Conservation (phyloP, 2,329 filamentous ascomycete genomes). For the Arachnopeziza araneosa region DNA sequence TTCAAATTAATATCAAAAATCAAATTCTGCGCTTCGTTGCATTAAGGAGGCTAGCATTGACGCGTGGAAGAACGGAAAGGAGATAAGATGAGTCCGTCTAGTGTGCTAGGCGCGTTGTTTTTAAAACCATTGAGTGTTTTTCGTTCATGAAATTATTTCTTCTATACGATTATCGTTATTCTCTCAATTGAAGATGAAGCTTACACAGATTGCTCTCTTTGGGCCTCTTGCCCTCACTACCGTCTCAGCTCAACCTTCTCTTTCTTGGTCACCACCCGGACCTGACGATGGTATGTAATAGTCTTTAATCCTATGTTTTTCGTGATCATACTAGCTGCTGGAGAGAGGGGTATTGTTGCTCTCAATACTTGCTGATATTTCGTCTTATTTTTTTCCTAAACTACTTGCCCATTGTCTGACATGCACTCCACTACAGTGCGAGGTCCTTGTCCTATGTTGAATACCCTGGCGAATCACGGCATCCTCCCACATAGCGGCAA, state of each 20-base stretch:
- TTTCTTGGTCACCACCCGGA: not conserved
- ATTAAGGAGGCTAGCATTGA: too few species aligned
- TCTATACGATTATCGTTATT: not conserved
- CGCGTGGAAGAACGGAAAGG: too few species aligned
- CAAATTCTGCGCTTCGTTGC: too few species aligned
- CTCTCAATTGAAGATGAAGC: not conserved
- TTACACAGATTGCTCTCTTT: not conserved
- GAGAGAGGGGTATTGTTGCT: too few species aligned
- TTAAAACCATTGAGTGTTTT: too few species aligned
- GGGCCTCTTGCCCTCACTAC: not conserved
- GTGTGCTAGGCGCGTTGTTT: too few species aligned
- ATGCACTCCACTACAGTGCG: not conserved
- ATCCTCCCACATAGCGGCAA: slow-evolving; percentile 2
- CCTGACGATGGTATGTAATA: not conserved
- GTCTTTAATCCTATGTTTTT: not conserved
- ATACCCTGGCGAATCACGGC: slow-evolving; percentile 8
- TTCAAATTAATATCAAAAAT: too few species aligned
- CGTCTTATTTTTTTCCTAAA: too few species aligned
- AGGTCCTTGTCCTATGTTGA: slow-evolving; percentile 9
- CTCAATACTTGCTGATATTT: too few species aligned
- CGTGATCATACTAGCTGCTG: not conserved
- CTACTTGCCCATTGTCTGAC: not conserved
- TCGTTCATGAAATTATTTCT: too few species aligned
- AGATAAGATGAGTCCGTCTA: too few species aligned
- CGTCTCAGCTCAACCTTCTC: not conserved